These are phyloP conservation scores for Cylindrotheca closterium DNA, from an alignment of 108 stramenopile genomes.

Conservation along the genomic window DNA sequence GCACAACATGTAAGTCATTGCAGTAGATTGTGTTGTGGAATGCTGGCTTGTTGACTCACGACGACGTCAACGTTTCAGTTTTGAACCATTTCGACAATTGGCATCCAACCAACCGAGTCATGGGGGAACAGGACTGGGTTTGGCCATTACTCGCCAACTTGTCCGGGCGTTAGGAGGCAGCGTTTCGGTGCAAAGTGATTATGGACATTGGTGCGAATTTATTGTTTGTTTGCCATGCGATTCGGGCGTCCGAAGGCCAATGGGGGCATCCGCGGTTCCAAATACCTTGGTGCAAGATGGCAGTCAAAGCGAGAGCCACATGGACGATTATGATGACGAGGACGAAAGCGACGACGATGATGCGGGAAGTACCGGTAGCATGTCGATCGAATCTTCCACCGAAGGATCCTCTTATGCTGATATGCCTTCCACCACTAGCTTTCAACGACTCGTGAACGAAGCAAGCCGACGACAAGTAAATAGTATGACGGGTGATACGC, in stretches of 20 bases:
- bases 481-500: not conserved
- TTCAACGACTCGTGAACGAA: not conserved
- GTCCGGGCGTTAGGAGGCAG: conserved; percentile 21
- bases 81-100: conserved; percentile 31
- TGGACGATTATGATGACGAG: no score
- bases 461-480: not conserved
- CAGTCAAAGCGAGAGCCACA: no score
- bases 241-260: no score
- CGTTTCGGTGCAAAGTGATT: conserved; percentile 27
- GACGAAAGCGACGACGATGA: no score
- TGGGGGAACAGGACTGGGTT: conserved; percentile 37
- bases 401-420: no score
- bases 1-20: conserved; percentile 4
- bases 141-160: conserved; percentile 30
- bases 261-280: no score
- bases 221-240: conserved; percentile 11
- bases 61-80: no score
- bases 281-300: no score
- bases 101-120: conserved; percentile 12
- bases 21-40: not conserved
- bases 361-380: no score
- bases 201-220: conserved; percentile 26
- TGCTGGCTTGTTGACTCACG: no score
- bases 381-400: no score
- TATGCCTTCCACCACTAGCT: not conserved